phyloP scores from a whole-genome alignment of 352 stramenopile species.

The Aphanomyces astaci region DNA sequence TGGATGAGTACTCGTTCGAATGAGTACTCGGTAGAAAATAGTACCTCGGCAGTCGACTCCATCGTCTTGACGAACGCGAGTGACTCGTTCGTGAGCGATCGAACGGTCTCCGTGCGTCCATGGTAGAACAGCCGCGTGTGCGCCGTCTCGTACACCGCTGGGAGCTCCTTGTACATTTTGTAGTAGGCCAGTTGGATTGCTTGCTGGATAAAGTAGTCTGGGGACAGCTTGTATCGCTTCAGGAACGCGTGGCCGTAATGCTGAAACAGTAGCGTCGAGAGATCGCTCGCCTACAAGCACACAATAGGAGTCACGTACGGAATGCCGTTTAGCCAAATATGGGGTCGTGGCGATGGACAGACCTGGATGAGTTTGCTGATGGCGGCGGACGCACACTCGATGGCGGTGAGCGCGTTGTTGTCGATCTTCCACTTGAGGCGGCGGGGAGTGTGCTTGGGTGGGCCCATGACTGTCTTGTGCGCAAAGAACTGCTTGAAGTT shows the following conservation, averaged over 20 bases:
- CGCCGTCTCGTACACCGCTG: slow-evolving; percentile 95
- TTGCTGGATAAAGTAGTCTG: slow-evolving; percentile 96
- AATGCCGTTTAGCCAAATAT: too few relatives aligned
- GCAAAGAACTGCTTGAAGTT: slow-evolving; percentile 85
- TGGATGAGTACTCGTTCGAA: too few relatives aligned
- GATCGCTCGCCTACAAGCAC: slow-evolving; percentile 55
- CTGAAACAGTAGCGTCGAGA: slow-evolving; percentile 87
- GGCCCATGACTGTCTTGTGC: slow-evolving; percentile 59
- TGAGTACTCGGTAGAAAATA: too few relatives aligned
- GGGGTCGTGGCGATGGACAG: too few relatives aligned
- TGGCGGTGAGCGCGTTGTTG: slow-evolving; percentile 65
- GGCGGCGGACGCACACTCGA: slow-evolving; percentile 80
- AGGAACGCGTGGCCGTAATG: slow-evolving; percentile 89
- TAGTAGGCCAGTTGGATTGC: slow-evolving; percentile 96
- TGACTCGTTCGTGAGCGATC: slow-evolving; percentile 83
- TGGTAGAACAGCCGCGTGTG: slow-evolving; percentile 97
- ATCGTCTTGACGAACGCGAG: slow-evolving; percentile 89
- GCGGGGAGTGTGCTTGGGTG: slow-evolving; percentile 57
- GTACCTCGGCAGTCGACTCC: slow-evolving; percentile 31
- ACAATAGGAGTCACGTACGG: too few relatives aligned
- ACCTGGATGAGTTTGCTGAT: slow-evolving; percentile 88
- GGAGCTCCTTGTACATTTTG: slow-evolving; percentile 90
- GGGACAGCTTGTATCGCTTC: slow-evolving; percentile 92
- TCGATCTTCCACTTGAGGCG: slow-evolving; percentile 78
- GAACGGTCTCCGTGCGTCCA: slow-evolving; percentile 90